A percentile compares a stretch with the other conserved stretches of the same genome.
Evolutionary conservation across 2,329 filamentous ascomycete species (phyloP).

Genomic region (Clonostachys chloroleuca): DNA sequence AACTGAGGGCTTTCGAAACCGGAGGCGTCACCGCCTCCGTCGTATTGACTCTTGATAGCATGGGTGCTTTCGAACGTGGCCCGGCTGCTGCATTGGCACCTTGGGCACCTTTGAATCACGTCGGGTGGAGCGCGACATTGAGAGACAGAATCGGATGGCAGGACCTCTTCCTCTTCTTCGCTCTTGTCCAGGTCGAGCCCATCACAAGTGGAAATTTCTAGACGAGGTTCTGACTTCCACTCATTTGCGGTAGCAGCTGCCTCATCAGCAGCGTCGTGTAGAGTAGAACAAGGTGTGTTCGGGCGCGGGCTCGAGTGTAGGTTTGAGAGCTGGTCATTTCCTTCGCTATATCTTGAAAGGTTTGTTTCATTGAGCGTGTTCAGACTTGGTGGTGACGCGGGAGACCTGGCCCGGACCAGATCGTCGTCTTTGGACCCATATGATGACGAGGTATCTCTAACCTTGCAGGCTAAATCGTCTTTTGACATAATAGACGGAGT

Average conservation of each 20-base stretch:
- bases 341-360: constrained; percentile 18
- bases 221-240: neutral
- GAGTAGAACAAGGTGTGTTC: too few relatives aligned
- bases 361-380: constrained; percentile 18
- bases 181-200: constrained; percentile 12
- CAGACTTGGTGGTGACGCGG: constrained; percentile 9
- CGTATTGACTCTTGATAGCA: constrained; percentile 11
- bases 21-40: constrained; percentile 11
- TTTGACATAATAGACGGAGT: too few relatives aligned
- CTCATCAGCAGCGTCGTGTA: neutral
- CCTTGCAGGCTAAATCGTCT: neutral
- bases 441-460: constrained; percentile 4
- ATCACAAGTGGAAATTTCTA: neutral
- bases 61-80: constrained; percentile 2
- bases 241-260: neutral
- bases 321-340: constrained; percentile 19
- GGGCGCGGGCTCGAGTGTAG: constrained; percentile 17
- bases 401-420: constrained; percentile 16
- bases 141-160: constrained; percentile 11
- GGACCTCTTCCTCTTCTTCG: constrained; percentile 15
- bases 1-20: constrained; percentile 7
- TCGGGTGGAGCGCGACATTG: neutral
- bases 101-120: too few relatives aligned
- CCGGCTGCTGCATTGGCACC: neutral
- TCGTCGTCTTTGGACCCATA: constrained; percentile 4